These are phyloP conservation scores for Phanerodontia chrysosporium DNA, from an alignment of 768 basidiomycete species.

Conservation along the genomic window DNA sequence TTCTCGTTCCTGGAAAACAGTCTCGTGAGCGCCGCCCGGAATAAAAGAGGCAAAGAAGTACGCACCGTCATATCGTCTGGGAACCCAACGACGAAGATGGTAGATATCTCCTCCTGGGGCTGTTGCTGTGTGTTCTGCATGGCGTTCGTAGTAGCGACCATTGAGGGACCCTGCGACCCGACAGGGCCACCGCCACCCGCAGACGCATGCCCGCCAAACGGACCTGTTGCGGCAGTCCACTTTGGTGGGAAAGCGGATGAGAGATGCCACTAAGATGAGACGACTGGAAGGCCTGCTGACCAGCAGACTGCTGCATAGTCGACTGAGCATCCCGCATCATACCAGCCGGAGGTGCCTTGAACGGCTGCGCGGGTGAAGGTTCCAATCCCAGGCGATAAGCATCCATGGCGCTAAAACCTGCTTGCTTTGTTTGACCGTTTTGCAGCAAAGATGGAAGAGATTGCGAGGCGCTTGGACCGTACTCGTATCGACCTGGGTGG, in stretches of 20 bases:
- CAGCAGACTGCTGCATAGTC: conserved; percentile 30
- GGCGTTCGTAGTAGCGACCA: conserved; percentile 6
- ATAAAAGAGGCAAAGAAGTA: conserved; percentile 1
- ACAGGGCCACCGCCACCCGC: conserved; percentile 32
- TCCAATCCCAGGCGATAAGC: conserved; percentile 21
- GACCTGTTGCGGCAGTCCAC: conserved; percentile 62
- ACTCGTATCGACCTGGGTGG: conserved; percentile 31
- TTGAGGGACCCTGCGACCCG: neutral
- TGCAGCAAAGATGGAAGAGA: conserved; percentile 6
- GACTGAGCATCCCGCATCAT: conserved; percentile 26
- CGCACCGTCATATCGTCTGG: conserved; percentile 97
- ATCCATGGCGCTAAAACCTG: conserved; percentile 18
- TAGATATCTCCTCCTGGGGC: conserved; percentile 81
- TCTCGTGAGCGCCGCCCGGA: conserved; percentile 7
- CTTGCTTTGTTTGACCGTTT: conserved; percentile 13
- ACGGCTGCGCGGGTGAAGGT: conserved; percentile 16
- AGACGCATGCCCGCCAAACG: conserved; percentile 66
- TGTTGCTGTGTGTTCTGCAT: conserved; percentile 23
- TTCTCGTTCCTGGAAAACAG: conserved; percentile 77
- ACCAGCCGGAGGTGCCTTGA: conserved; percentile 9
- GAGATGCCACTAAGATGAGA: conserved; percentile 38
- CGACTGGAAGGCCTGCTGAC: conserved; percentile 27
- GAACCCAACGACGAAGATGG: conserved; percentile 98
- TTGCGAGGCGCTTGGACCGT: conserved; percentile 23
- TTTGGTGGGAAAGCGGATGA: conserved; percentile 23